phyloP scores from a whole-genome alignment of 768 basidiomycete genomes.

The Leccinum boreale region DNA sequence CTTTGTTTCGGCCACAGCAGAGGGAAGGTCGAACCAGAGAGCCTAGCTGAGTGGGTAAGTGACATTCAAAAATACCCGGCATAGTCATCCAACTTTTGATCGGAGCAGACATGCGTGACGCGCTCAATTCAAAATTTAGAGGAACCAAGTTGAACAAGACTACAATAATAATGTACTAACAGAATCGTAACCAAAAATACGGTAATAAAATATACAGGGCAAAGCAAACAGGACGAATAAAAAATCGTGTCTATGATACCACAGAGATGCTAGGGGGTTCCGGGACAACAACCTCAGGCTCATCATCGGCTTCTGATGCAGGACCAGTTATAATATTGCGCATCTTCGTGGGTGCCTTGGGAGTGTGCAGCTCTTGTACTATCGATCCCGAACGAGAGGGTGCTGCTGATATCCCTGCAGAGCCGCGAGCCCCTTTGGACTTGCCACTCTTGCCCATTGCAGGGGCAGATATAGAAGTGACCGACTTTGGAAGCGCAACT shows the following conservation, averaged over 20 bases:
- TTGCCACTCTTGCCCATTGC: slow-evolving; percentile 37
- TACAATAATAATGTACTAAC: neutral
- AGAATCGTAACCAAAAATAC: slow-evolving; percentile 9
- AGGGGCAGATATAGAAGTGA: slow-evolving; percentile 47
- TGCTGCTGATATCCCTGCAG: slow-evolving; percentile 46
- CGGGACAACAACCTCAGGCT: slow-evolving; percentile 38
- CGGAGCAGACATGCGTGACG: neutral
- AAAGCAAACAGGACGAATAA: slow-evolving; percentile 5
- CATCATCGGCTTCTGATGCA: slow-evolving; percentile 47
- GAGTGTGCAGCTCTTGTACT: slow-evolving; percentile 42
- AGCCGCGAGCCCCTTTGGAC: slow-evolving; percentile 35
- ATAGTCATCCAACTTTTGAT: neutral
- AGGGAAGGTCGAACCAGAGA: neutral
- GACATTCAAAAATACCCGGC: neutral
- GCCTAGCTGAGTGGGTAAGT: neutral
- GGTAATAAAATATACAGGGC: slow-evolving; percentile 13
- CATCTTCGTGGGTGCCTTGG: slow-evolving; percentile 63
- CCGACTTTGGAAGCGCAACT: slow-evolving; percentile 34
- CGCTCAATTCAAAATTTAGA: neutral
- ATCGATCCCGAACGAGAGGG: slow-evolving; percentile 59
- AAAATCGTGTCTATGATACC: slow-evolving; percentile 14
- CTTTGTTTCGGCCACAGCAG: neutral
- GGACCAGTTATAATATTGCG: slow-evolving; percentile 55
- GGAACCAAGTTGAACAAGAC: neutral
- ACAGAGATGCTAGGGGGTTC: slow-evolving; percentile 19